A percentile compares a stretch with the other conserved stretches of the same genome.
These are phyloP conservation scores for Sugiyamaella mastotermitis DNA, from an alignment of 805 yeast genomes.

Conservation along the genomic window DNA sequence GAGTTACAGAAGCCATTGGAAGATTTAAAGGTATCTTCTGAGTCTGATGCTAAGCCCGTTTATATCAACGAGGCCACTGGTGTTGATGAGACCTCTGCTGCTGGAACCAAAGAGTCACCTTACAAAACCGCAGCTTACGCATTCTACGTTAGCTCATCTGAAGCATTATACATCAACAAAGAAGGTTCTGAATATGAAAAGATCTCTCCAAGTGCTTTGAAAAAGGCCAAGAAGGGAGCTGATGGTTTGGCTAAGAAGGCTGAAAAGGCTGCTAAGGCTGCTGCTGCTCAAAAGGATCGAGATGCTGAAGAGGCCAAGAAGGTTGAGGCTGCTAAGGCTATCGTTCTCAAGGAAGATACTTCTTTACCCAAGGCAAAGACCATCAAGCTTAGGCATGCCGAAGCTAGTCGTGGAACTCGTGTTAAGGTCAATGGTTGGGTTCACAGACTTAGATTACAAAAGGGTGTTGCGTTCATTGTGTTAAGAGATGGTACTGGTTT, in stretches of 20 bases:
- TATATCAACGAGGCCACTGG: slow-evolving; percentile 77
- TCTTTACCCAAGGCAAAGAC: slow-evolving; percentile 63
- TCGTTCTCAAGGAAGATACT: slow-evolving; percentile 65
- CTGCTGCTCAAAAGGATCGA: slow-evolving; percentile 46
- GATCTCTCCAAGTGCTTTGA: slow-evolving; percentile 84
- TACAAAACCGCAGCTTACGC: slow-evolving; percentile 84
- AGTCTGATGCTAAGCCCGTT: too few relatives aligned
- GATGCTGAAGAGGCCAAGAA: slow-evolving; percentile 69
- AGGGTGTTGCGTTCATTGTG: slow-evolving; percentile 85
- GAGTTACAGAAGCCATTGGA: slow-evolving; percentile 17
- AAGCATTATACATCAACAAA: slow-evolving; percentile 50
- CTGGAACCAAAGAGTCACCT: slow-evolving; percentile 66
- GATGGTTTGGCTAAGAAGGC: slow-evolving; percentile 82
- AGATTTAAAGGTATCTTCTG: slow-evolving; percentile 13
- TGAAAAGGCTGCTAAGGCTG: slow-evolving; percentile 55
- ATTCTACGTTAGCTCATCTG: slow-evolving; percentile 38
- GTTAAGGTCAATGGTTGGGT: slow-evolving; percentile 89
- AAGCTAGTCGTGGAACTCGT: slow-evolving; percentile 56
- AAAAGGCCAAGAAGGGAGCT: slow-evolving; percentile 94
- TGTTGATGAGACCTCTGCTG: slow-evolving; percentile 48
- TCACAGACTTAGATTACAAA: slow-evolving; percentile 88
- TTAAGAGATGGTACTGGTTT: slow-evolving; percentile 94
- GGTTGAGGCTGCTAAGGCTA: slow-evolving; percentile 73
- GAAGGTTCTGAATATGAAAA: slow-evolving; percentile 62
- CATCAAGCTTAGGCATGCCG: slow-evolving; percentile 57